Evolutionary conservation across 2,329 filamentous ascomycete genomes (phyloP).

Genomic region (Sclerotinia spermophila): DNA sequence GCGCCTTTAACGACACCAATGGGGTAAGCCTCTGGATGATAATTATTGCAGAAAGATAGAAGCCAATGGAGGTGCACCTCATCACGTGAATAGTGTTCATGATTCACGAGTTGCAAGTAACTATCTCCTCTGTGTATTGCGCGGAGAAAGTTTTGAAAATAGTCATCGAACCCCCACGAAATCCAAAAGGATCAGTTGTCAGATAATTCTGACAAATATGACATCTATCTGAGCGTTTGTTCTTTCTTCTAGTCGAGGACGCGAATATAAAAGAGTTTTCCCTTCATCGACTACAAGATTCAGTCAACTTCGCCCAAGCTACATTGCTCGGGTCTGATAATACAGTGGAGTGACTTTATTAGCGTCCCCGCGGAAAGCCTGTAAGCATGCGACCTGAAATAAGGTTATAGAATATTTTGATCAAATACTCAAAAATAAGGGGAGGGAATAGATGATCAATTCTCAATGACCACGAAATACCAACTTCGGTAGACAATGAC

Average conservation of each 20-base stretch:
- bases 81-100: slow-evolving; percentile 4
- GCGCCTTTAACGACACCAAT: neutral
- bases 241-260: neutral
- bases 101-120: neutral
- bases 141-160: neutral
- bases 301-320: neutral
- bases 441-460: neutral
- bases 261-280: neutral
- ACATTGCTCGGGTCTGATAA: neutral
- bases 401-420: neutral
- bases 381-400: neutral
- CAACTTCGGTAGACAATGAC: neutral
- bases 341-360: neutral
- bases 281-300: neutral
- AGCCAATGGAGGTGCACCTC: neutral
- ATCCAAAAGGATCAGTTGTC: neutral
- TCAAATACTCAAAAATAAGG: neutral
- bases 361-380: neutral
- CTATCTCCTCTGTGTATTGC: neutral
- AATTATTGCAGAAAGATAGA: neutral
- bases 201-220: slow-evolving; percentile 4
- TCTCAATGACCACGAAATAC: neutral
- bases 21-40: neutral
- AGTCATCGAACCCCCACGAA: neutral
- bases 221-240: neutral